Evolutionary conservation across 352 stramenopile species (phyloP).

Genomic region (Thraustochytrium striatum): DNA sequence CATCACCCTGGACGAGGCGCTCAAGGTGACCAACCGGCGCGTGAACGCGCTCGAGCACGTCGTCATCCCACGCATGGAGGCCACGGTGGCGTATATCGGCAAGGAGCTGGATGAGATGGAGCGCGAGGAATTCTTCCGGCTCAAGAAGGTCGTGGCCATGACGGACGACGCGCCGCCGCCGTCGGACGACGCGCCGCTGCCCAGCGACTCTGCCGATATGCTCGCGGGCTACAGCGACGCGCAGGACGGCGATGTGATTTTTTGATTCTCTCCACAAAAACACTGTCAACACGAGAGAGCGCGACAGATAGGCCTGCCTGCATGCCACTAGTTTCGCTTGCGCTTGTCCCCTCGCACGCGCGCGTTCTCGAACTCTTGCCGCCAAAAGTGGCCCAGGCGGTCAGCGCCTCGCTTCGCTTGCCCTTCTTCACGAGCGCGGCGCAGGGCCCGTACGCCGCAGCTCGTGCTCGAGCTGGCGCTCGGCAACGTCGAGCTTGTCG

Average conservation of each 20-base stretch:
- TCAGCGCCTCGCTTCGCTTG: neutral
- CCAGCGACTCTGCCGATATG: no score
- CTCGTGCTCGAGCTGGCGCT: neutral
- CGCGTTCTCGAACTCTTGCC: no score
- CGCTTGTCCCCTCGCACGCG: no score
- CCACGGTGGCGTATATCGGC: conserved; percentile 93
- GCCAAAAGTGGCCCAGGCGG: neutral
- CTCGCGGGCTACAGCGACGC: no score
- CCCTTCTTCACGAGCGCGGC: neutral
- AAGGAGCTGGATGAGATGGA: conserved; percentile 97
- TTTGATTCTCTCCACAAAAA: no score
- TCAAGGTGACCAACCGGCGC: conserved; percentile 97
- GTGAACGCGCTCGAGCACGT: conserved; percentile 99
- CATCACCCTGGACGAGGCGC: conserved; percentile 94
- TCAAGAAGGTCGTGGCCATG: conserved; percentile 98
- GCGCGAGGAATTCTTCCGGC: conserved; percentile 86
- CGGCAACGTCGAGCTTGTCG: neutral
- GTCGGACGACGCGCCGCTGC: conserved; percentile 49
- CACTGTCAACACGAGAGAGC: no score
- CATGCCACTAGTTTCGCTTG: no score
- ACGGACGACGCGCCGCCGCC: conserved; percentile 83
- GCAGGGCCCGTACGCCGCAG: neutral
- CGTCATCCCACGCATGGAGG: conserved; percentile 96
- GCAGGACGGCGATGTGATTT: no score
- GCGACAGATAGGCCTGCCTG: no score